phyloP scores from a whole-genome alignment of 805 yeast genomes.

The Yamadazyma takamatsuzukensis region DNA sequence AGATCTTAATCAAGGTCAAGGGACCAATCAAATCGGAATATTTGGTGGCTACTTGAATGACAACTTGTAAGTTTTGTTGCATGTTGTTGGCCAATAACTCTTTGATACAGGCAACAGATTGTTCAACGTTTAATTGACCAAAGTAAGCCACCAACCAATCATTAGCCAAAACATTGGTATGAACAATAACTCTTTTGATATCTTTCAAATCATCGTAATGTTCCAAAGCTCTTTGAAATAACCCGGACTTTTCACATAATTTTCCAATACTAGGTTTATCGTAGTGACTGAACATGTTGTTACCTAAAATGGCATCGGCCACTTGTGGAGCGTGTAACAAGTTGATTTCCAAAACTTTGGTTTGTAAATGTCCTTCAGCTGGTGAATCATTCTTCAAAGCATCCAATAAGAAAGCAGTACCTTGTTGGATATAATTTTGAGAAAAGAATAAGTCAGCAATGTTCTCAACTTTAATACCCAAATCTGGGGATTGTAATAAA shows the following conservation, averaged over 20 bases:
- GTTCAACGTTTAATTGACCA: slow-evolving; percentile 92
- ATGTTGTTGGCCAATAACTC: slow-evolving; percentile 77
- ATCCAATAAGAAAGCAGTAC: slow-evolving; percentile 93
- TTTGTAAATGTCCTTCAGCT: slow-evolving; percentile 93
- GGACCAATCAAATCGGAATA: slow-evolving; percentile 93
- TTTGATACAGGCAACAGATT: slow-evolving; percentile 79
- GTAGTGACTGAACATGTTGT: slow-evolving; percentile 91
- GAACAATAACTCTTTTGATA: slow-evolving; percentile 90
- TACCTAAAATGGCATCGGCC: slow-evolving; percentile 97
- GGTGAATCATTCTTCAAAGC: slow-evolving; percentile 93
- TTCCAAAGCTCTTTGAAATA: slow-evolving; percentile 93
- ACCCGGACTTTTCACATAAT: slow-evolving; percentile 93
- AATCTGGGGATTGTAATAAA: slow-evolving; percentile 58
- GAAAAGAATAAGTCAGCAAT: slow-evolving; percentile 92
- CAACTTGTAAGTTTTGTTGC: slow-evolving; percentile 86
- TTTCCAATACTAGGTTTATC: slow-evolving; percentile 91
- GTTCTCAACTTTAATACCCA: slow-evolving; percentile 72
- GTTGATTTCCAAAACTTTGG: slow-evolving; percentile 89
- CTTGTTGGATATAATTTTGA: slow-evolving; percentile 93
- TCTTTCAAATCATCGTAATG: slow-evolving; percentile 93
- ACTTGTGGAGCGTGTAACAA: slow-evolving; percentile 97
- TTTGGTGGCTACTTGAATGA: slow-evolving; percentile 94
- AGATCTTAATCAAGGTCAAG: slow-evolving; percentile 75
- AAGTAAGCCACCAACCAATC: slow-evolving; percentile 94
- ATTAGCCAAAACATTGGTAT: slow-evolving; percentile 76